Evolutionary conservation across 805 yeast genomes (phyloP).

Genomic region (Metschnikowia proteae): DNA sequence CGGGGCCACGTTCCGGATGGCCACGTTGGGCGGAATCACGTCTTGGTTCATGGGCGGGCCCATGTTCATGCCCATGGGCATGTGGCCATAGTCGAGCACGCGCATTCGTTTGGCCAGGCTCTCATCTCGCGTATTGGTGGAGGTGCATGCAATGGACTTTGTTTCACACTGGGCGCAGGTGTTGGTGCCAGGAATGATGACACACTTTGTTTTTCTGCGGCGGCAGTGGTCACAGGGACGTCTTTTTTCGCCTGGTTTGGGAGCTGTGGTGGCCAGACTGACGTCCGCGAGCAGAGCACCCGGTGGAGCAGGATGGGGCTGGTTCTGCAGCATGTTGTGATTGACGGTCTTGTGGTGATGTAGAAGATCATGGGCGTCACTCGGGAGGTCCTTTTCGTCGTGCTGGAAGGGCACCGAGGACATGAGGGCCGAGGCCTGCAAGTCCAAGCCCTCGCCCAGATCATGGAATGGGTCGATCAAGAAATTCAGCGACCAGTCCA

Average conservation of each 20-base stretch:
- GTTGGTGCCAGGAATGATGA: conserved; percentile 56
- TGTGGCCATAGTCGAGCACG: neutral
- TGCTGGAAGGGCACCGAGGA: conserved; percentile 1
- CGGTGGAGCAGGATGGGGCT: neutral
- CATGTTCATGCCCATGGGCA: conserved; percentile 5
- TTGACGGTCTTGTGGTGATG: neutral
- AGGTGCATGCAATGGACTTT: conserved; percentile 71
- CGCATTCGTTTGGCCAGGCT: conserved; percentile 43
- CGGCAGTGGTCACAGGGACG: conserved; percentile 86
- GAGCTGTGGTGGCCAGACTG: neutral
- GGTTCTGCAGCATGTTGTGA: neutral
- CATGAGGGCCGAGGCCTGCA: conserved; percentile 12
- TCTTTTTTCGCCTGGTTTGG: conserved; percentile 29
- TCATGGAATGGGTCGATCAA: conserved; percentile 32
- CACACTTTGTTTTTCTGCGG: conserved; percentile 75
- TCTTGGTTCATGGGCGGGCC: conserved; percentile 13
- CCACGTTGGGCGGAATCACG: conserved; percentile 39
- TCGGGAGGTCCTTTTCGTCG: neutral
- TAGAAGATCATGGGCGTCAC: neutral
- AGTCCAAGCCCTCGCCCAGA: conserved; percentile 32
- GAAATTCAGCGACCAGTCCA: conserved; percentile 33
- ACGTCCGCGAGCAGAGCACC: neutral
- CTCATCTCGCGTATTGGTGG: conserved; percentile 38
- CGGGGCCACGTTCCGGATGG: conserved; percentile 53
- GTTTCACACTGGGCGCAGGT: conserved; percentile 76